Conservation (phyloP, 306 rosid genomes). For the Prunus mume region DNA sequence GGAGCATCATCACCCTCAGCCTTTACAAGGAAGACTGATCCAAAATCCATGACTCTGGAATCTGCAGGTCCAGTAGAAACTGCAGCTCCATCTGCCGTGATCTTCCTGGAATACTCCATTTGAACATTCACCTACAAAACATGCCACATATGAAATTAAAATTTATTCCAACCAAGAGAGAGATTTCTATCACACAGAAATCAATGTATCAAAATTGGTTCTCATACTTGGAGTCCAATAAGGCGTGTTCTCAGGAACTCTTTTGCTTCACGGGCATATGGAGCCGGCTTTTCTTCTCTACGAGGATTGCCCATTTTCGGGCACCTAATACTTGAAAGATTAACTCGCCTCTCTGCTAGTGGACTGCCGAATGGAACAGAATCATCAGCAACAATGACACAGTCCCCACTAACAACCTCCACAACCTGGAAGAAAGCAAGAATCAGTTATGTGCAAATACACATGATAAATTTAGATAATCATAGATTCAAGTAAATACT, state of each 20-base stretch:
- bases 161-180: background rate
- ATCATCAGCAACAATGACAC: constrained; percentile 91
- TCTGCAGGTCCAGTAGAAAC: constrained; percentile 56
- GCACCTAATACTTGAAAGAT: constrained; percentile 96
- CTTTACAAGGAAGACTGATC: constrained; percentile 77
- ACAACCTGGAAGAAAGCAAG: constrained; percentile 63
- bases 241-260: constrained; percentile 92
- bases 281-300: constrained; percentile 93
- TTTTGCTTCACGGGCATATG: constrained; percentile 99
- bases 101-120: constrained; percentile 95
- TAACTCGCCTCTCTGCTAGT: constrained; percentile 89
- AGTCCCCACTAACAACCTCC: constrained; percentile 99
- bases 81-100: constrained; percentile 54
- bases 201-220: constrained; percentile 13
- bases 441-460: constrained; percentile 12
- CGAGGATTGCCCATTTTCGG: constrained; percentile 98
- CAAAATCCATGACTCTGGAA: constrained; percentile 95
- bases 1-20: constrained; percentile 66
- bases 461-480: constrained; percentile 1
- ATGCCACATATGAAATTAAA: background rate
- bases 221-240: constrained; percentile 80
- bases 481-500: constrained; percentile 13
- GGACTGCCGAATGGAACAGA: constrained; percentile 86
- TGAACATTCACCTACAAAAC: constrained; percentile 76
- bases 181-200: constrained; percentile 13